Conservation (phyloP, 192 early-diverging fungal genomes). For the Podila epicladia region DNA sequence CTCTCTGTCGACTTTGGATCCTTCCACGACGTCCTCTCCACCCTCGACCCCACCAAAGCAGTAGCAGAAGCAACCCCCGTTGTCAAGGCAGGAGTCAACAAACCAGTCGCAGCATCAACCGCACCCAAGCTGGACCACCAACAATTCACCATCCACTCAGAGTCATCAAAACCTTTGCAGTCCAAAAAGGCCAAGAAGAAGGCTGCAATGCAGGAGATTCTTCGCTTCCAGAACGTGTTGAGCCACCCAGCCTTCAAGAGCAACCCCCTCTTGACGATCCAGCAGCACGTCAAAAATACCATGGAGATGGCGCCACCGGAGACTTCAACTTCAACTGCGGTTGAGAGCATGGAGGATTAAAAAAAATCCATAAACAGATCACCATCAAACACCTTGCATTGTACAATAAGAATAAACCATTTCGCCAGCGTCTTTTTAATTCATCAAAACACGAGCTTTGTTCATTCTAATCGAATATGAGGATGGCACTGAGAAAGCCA, state of each 20-base stretch:
- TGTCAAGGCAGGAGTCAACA: slow-evolving; percentile 23
- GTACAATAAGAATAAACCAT: no score
- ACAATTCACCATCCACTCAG: slow-evolving; percentile 38
- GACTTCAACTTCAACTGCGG: background rate
- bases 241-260: slow-evolving; percentile 76
- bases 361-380: background rate
- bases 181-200: slow-evolving; percentile 66
- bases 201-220: slow-evolving; percentile 73
- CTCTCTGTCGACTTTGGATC: slow-evolving; percentile 62
- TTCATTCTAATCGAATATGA: no score
- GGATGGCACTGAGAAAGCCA: no score
- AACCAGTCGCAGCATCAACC: slow-evolving; percentile 14
- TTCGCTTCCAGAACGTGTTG: slow-evolving; percentile 77
- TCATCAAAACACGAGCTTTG: no score
- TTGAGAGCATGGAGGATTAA: slow-evolving; percentile 40
- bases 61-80: slow-evolving; percentile 37
- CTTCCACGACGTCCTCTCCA: slow-evolving; percentile 54
- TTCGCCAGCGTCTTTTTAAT: no score
- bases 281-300: slow-evolving; percentile 79
- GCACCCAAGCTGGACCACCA: slow-evolving; percentile 15
- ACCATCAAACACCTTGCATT: background rate
- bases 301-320: slow-evolving; percentile 56
- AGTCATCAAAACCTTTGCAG: slow-evolving; percentile 40
- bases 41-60: slow-evolving; percentile 34
- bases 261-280: slow-evolving; percentile 76